Base-by-base conservation (phyloP, 768 basidiomycete species). In the Butyriboletus loyo region DNA sequence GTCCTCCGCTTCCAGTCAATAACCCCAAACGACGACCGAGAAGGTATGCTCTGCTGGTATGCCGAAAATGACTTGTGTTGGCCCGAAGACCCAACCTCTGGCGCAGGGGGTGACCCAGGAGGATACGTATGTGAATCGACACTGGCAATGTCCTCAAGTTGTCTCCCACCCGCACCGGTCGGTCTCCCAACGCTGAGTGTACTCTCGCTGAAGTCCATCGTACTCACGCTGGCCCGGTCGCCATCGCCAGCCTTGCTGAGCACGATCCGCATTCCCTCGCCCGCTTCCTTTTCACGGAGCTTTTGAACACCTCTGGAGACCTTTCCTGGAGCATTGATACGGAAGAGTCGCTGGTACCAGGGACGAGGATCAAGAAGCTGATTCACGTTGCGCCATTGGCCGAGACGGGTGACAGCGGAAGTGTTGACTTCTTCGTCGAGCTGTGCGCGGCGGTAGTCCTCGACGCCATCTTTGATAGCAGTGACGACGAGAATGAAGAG, bases 341-440 rank as follows among this genome's bases (percentile, higher is more conserved):
- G 81, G 7, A 95, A 66, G n/a, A 92, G 60, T 58, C 77, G 83
- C 71, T 96, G 82, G 52, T 85, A 75, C 82, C 85, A 92, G 0
- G 80, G 72, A 7, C 93, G 82, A 0, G 87, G 77, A 67, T 96
- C 93, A 5, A 68, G 74, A 0, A 87, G 89, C 53, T 87, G 86
- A 63, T 98, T 99, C 22, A 93, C 83, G 67, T 99, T 98, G 50
- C 77, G 78, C 92, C 92, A 97, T 38, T 88, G 82, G 7, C 84
- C 85, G 11, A 99, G 81, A 58, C 91, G 91, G 1, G 94, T 98
- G 13, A 89, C 86, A 4, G 95, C 91, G 0, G 90, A 93, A 48
- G 85, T 97, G 74, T 99, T 99, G 59, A 98, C 95, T 63, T 93
- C 85, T 55, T 97, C 89, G 67, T 99, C 96, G 36, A 95, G 77